Evolutionary conservation across 2,329 filamentous ascomycete species (phyloP).

Genomic region (Diaporthe citriasiana): DNA sequence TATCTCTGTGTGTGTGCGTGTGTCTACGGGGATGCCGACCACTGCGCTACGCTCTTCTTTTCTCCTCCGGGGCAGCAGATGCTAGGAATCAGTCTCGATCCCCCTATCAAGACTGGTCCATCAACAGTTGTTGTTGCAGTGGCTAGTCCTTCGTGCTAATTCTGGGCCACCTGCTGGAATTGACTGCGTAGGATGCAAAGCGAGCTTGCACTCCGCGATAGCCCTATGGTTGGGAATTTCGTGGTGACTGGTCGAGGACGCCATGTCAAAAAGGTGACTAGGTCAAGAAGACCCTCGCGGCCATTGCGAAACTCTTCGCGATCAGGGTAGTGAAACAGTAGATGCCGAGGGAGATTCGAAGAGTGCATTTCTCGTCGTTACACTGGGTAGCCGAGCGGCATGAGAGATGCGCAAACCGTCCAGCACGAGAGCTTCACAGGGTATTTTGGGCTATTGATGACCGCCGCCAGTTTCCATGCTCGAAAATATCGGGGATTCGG

Average conservation of each 20-base stretch:
- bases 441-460: conserved; percentile 46
- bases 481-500: conserved; percentile 53
- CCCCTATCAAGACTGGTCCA: neutral
- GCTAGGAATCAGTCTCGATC: neutral
- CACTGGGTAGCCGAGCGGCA: conserved; percentile 54
- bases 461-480: conserved; percentile 46
- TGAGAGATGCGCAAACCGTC: conserved; percentile 52
- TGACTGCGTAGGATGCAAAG: neutral
- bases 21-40: neutral
- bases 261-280: conserved; percentile 49
- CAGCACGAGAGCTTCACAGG: conserved; percentile 46
- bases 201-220: conserved; percentile 46
- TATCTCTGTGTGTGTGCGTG: no score
- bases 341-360: conserved; percentile 51
- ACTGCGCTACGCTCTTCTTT: neutral
- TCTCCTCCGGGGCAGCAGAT: neutral
- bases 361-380: conserved; percentile 58
- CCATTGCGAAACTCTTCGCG: conserved; percentile 49
- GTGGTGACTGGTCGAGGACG: conserved; percentile 50
- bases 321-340: conserved; percentile 57
- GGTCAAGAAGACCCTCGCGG: conserved; percentile 51
- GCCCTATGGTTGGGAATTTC: conserved; percentile 54
- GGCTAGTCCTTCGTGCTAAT: neutral
- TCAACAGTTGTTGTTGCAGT: neutral
- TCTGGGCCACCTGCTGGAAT: no score